These are phyloP conservation scores for Irpex sp. DNA, from an alignment of 1,284 basidiomycete species.

Conservation along the genomic window DNA sequence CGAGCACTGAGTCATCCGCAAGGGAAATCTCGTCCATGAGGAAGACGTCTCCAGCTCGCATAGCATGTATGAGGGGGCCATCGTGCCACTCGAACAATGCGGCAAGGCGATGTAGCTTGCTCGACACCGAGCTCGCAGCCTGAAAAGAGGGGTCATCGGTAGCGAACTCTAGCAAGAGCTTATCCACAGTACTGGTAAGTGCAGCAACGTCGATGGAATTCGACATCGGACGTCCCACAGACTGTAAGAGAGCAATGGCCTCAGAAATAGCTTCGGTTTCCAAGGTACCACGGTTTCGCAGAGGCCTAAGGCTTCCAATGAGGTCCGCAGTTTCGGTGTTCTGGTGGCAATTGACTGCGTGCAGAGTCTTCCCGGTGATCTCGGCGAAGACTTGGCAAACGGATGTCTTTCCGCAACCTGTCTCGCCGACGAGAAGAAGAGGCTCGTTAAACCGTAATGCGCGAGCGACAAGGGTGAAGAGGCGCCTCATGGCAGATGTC, in stretches of 20 bases:
- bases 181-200: conserved; percentile 24
- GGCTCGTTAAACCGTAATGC: conserved; percentile 92
- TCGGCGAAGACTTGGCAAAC: conserved; percentile 89
- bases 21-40: conserved; percentile 97
- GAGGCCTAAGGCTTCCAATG: conserved; percentile 89
- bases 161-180: conserved; percentile 26
- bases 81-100: conserved; percentile 96
- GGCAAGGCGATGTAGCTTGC: conserved; percentile 42
- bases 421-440: conserved; percentile 96
- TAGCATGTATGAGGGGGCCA: conserved; percentile 90
- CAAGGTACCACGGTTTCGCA: conserved; percentile 68
- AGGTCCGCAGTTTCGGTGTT: conserved; percentile 99
- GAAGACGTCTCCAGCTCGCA: conserved; percentile 83
- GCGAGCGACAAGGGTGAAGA: conserved; percentile 81
- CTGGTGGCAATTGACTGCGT: conserved; percentile 92
- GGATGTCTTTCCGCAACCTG: conserved; percentile 96
- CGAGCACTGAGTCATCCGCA: conserved; percentile 97
- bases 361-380: conserved; percentile 57
- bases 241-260: conserved; percentile 34
- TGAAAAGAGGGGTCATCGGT: conserved; percentile 16
- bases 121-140: conserved; percentile 37
- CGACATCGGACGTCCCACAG: conserved; percentile 31
- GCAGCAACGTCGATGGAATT: conserved; percentile 32
- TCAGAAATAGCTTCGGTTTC: conserved; percentile 45
- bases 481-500: conserved; percentile 89